These are phyloP conservation scores for Fusarium sp. DNA, from an alignment of 2,329 filamentous ascomycete genomes.

Conservation along the genomic window DNA sequence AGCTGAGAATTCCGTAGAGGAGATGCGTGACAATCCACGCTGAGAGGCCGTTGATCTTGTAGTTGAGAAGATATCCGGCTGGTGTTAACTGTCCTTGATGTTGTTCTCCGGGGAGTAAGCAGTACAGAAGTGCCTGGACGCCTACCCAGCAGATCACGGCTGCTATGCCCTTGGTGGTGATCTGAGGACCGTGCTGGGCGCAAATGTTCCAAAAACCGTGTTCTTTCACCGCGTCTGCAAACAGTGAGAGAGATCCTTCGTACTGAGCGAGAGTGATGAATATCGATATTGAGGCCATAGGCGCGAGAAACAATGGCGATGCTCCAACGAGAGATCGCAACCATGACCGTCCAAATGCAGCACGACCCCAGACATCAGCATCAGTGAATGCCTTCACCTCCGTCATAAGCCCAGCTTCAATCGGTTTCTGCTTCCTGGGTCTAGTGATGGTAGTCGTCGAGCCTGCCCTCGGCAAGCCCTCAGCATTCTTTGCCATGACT, in stretches of 20 bases:
- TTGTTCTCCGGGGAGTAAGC: slow-evolving; percentile 25
- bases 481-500: slow-evolving; percentile 9
- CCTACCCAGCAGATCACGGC: slow-evolving; percentile 29
- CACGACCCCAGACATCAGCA: slow-evolving; percentile 44
- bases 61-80: slow-evolving; percentile 58
- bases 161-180: slow-evolving; percentile 29
- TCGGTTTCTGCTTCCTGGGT: neutral
- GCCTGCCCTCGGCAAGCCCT: slow-evolving; percentile 9
- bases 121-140: slow-evolving; percentile 35
- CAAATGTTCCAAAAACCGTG: slow-evolving; percentile 40
- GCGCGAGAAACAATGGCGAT: slow-evolving; percentile 44
- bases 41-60: slow-evolving; percentile 58
- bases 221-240: slow-evolving; percentile 9
- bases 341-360: slow-evolving; percentile 44
- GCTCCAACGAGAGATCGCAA: slow-evolving; percentile 41
- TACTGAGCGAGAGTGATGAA: slow-evolving; percentile 45
- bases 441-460: slow-evolving; percentile 7
- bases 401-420: neutral
- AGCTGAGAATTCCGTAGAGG: slow-evolving; percentile 47
- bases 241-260: slow-evolving; percentile 37
- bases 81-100: slow-evolving; percentile 58
- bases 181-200: slow-evolving; percentile 29
- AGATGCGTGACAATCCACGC: slow-evolving; percentile 58
- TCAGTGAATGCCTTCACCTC: neutral
- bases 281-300: slow-evolving; percentile 40